A percentile compares a stretch with the other conserved stretches of the same genome.
Evolutionary conservation across 2,329 filamentous ascomycete genomes (phyloP).

Genomic region (Ramularia collo-cygni): DNA sequence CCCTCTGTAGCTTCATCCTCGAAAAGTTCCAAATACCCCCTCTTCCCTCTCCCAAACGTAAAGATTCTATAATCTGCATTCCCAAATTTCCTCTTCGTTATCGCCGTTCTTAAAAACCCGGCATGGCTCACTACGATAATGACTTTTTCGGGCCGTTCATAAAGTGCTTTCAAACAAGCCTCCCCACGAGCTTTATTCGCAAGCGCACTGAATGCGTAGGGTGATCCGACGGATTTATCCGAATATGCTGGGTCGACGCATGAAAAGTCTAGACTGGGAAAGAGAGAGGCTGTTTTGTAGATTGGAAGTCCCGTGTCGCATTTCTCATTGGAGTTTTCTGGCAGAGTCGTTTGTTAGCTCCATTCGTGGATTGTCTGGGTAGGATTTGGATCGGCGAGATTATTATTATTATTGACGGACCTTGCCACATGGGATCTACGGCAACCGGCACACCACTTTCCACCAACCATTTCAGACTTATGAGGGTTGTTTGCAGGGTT

Average conservation of each 20-base stretch:
- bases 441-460: conserved; percentile 48
- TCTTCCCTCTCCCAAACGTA: conserved; percentile 8
- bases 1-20: conserved; percentile 13
- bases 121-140: conserved; percentile 50
- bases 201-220: conserved; percentile 48
- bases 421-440: conserved; percentile 59
- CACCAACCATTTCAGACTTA: conserved; percentile 53
- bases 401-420: conserved; percentile 30
- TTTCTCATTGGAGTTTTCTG: conserved; percentile 42
- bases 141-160: conserved; percentile 51
- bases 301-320: conserved; percentile 56
- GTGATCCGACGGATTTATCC: conserved; percentile 48
- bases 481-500: conserved; percentile 57
- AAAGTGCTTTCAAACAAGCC: conserved; percentile 44
- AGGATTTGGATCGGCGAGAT: too few species aligned
- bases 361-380: too few species aligned
- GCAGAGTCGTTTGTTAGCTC: background rate
- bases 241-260: conserved; percentile 54
- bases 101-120: conserved; percentile 14
- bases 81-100: conserved; percentile 11
- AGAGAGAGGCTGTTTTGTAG: conserved; percentile 39
- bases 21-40: conserved; percentile 7
- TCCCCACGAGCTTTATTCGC: conserved; percentile 52
- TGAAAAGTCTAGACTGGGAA: conserved; percentile 52
- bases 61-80: conserved; percentile 19